These are phyloP conservation scores for Phytophthora tentaculata DNA, from an alignment of 352 stramenopile genomes.

Conservation along the genomic window DNA sequence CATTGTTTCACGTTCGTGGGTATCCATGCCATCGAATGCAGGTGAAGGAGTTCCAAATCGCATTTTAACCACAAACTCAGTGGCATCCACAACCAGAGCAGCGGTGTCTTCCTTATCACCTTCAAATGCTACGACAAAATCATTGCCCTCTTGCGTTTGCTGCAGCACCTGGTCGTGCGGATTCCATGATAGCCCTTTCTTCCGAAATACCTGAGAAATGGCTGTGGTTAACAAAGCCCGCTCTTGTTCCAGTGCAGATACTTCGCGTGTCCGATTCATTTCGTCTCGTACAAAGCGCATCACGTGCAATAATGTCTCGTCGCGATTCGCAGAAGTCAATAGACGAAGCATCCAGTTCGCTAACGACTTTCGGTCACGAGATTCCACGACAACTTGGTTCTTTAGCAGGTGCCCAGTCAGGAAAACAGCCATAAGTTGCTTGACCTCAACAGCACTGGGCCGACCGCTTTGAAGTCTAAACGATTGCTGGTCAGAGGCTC, in stretches of 20 bases:
- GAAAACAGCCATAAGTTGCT: slow-evolving; percentile 85
- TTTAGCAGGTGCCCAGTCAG: slow-evolving; percentile 70
- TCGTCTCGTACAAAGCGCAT: slow-evolving; percentile 63
- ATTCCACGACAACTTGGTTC: slow-evolving; percentile 57
- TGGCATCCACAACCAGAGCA: slow-evolving; percentile 44
- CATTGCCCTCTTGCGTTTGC: slow-evolving; percentile 20
- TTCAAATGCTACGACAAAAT: slow-evolving; percentile 35
- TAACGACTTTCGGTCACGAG: slow-evolving; percentile 63
- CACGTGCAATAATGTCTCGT: slow-evolving; percentile 71
- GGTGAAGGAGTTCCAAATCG: slow-evolving; percentile 32
- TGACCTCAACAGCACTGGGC: slow-evolving; percentile 50
- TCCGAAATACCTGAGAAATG: slow-evolving; percentile 56
- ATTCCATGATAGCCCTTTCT: slow-evolving; percentile 46
- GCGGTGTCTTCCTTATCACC: slow-evolving; percentile 10
- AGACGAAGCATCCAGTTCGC: slow-evolving; percentile 74
- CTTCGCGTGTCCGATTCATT: slow-evolving; percentile 33
- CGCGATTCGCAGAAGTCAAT: slow-evolving; percentile 60
- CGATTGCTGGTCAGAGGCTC: slow-evolving; percentile 30
- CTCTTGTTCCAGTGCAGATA: slow-evolving; percentile 36
- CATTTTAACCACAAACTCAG: slow-evolving; percentile 53
- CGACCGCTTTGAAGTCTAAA: slow-evolving; percentile 24
- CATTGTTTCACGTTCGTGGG: slow-evolving; percentile 15
- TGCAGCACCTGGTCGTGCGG: slow-evolving; percentile 24
- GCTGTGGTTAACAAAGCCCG: slow-evolving; percentile 32
- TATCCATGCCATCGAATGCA: slow-evolving; percentile 14